Percentiles rank a stretch among this genome's conserved stretches.
These are phyloP conservation scores for Neurospora sp. DNA, from an alignment of 495 filamentous ascomycete genomes.

Conservation along the genomic window DNA sequence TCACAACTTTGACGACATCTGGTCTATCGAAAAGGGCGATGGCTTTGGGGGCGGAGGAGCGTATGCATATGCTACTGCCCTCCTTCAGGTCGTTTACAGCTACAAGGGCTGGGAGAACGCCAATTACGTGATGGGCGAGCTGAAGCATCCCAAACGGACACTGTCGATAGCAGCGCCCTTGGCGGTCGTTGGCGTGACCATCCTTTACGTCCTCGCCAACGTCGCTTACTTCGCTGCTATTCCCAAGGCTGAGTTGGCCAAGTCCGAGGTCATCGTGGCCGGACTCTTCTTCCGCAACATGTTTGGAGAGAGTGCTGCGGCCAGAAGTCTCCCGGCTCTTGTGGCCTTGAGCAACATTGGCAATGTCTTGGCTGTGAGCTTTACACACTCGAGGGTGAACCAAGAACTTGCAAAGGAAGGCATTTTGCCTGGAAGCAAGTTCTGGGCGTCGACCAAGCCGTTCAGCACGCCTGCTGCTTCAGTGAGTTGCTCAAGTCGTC, in stretches of 20 bases:
- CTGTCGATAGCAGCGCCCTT: slow-evolving; percentile 51
- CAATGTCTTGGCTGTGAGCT: slow-evolving; percentile 40
- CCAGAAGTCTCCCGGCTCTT: slow-evolving; percentile 43
- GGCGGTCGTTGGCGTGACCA: slow-evolving; percentile 44
- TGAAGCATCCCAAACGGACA: slow-evolving; percentile 49
- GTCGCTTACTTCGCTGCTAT: slow-evolving; percentile 49
- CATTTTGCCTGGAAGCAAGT: slow-evolving; percentile 47
- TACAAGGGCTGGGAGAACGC: slow-evolving; percentile 40
- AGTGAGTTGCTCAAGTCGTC: slow-evolving; percentile 13
- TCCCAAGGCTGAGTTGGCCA: slow-evolving; percentile 38
- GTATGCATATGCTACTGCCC: slow-evolving; percentile 35
- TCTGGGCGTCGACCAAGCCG: slow-evolving; percentile 33
- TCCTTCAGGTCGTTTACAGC: slow-evolving; percentile 40
- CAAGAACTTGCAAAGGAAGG: slow-evolving; percentile 61
- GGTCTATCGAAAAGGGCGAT: slow-evolving; percentile 28
- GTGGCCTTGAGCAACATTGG: slow-evolving; percentile 55
- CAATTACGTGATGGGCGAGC: slow-evolving; percentile 47
- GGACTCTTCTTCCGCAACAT: slow-evolving; percentile 39
- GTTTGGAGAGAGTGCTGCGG: slow-evolving; percentile 29
- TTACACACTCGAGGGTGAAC: slow-evolving; percentile 51
- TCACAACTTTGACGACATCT: slow-evolving; percentile 22
- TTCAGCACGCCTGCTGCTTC: slow-evolving; percentile 32
- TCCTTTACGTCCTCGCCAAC: slow-evolving; percentile 55
- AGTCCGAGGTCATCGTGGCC: slow-evolving; percentile 36
- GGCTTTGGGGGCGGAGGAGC: slow-evolving; percentile 30